These are phyloP conservation scores for Paecilomyces sp. DNA, from an alignment of 2,329 filamentous ascomycete genomes.

Conservation along the genomic window DNA sequence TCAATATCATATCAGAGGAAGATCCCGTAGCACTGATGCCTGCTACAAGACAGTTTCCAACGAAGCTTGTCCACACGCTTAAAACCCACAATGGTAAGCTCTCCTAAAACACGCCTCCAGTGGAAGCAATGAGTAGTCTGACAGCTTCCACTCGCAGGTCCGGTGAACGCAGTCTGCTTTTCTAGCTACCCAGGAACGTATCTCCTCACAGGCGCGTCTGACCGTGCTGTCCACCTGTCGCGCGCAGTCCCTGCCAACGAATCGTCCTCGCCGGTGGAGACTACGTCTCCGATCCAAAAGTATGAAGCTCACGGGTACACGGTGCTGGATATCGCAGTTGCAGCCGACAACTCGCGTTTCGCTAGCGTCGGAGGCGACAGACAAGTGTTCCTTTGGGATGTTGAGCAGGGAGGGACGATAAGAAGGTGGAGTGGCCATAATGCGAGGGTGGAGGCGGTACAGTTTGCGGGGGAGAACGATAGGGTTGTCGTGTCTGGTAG, in stretches of 20 bases:
- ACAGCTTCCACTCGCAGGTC: slow-evolving; percentile 40
- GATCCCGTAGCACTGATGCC: slow-evolving; percentile 17
- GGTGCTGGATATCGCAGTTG: slow-evolving; percentile 71
- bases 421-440: slow-evolving; percentile 67
- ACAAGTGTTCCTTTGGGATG: slow-evolving; percentile 90
- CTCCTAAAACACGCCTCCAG: not conserved
- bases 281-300: slow-evolving; percentile 64
- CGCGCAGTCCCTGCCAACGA: slow-evolving; percentile 48
- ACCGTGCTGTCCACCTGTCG: slow-evolving; percentile 79
- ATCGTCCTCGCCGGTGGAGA: slow-evolving; percentile 20
- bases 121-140: not conserved
- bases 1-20: not conserved
- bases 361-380: slow-evolving; percentile 85
- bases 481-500: slow-evolving; percentile 61
- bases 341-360: slow-evolving; percentile 72
- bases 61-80: slow-evolving; percentile 33
- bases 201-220: slow-evolving; percentile 77
- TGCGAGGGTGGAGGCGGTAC: slow-evolving; percentile 68
- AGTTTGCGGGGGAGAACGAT: slow-evolving; percentile 71
- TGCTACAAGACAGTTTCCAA: slow-evolving; percentile 27
- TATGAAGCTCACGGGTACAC: slow-evolving; percentile 90
- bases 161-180: slow-evolving; percentile 66
- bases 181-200: slow-evolving; percentile 67
- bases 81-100: slow-evolving; percentile 37
- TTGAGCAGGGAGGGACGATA: slow-evolving; percentile 68